These are phyloP conservation scores for Tylopilus sp. DNA, from an alignment of 768 basidiomycete species.

Conservation along the genomic window DNA sequence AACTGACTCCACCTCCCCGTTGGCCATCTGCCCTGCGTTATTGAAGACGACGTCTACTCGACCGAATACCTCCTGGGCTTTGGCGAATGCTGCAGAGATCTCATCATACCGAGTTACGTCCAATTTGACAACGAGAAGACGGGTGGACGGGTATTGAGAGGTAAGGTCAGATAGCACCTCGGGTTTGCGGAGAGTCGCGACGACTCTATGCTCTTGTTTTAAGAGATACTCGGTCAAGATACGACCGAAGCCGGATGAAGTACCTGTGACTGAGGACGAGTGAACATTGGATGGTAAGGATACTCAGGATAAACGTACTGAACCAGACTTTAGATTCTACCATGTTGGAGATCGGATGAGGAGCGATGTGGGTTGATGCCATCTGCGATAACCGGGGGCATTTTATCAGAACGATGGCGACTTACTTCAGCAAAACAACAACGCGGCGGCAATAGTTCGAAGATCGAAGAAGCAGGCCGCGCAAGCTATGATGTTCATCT, in stretches of 20 bases:
- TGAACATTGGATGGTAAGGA: not conserved
- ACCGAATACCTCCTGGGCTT: constrained; percentile 31
- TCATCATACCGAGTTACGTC: constrained; percentile 31
- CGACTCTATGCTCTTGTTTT: constrained; percentile 33
- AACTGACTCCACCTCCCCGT: constrained; percentile 35
- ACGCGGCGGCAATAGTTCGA: not conserved
- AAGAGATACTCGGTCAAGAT: constrained; percentile 33
- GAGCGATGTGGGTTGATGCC: not conserved
- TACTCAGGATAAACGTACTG: not conserved
- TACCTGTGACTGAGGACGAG: constrained; percentile 34
- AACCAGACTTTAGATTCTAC: constrained; percentile 3
- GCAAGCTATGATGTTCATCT: not conserved
- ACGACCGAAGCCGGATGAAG: constrained; percentile 40
- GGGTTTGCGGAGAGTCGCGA: constrained; percentile 45
- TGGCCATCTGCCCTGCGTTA: constrained; percentile 32
- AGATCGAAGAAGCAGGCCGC: not conserved
- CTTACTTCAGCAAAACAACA: not conserved
- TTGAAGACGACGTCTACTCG: constrained; percentile 38
- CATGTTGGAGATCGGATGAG: not conserved
- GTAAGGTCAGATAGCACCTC: constrained; percentile 29
- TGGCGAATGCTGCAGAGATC: constrained; percentile 27
- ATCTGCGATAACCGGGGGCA: not conserved
- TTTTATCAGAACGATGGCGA: not conserved
- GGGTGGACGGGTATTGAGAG: constrained; percentile 21
- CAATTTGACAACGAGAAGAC: constrained; percentile 24